These are phyloP conservation scores for Madurella fahalii DNA, from an alignment of 2,329 filamentous ascomycete genomes.

Conservation along the genomic window DNA sequence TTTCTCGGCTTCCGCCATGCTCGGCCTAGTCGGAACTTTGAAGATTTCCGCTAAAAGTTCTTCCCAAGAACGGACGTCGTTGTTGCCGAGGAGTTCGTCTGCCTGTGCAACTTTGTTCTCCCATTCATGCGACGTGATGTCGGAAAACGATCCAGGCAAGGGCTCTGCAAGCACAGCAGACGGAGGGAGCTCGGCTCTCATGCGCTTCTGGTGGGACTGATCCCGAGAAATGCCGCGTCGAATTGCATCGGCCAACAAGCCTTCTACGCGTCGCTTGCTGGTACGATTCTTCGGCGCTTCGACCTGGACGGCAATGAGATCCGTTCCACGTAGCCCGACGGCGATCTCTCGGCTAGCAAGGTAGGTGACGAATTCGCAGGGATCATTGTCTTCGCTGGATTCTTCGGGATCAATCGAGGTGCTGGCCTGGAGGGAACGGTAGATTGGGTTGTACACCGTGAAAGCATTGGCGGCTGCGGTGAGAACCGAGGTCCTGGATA, in stretches of 20 bases:
- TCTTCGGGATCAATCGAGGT: slow-evolving; percentile 42
- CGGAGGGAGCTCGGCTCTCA: slow-evolving; percentile 27
- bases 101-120: slow-evolving; percentile 43
- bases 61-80: slow-evolving; percentile 49
- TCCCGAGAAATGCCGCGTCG: slow-evolving; percentile 55
- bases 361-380: slow-evolving; percentile 52
- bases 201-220: slow-evolving; percentile 35
- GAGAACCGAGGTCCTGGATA: slow-evolving; percentile 64
- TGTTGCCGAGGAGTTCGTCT: slow-evolving; percentile 44
- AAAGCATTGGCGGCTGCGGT: slow-evolving; percentile 54
- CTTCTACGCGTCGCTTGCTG: slow-evolving; percentile 53
- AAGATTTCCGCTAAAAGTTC: slow-evolving; percentile 47
- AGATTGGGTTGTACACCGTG: slow-evolving; percentile 66
- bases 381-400: slow-evolving; percentile 33
- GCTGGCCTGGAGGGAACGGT: slow-evolving; percentile 55
- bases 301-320: slow-evolving; percentile 66
- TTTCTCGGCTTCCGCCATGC: slow-evolving; percentile 21
- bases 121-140: slow-evolving; percentile 45
- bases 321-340: slow-evolving; percentile 59
- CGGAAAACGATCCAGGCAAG: slow-evolving; percentile 48
- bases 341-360: slow-evolving; percentile 63
- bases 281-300: slow-evolving; percentile 55
- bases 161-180: slow-evolving; percentile 35
- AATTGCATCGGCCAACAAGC: slow-evolving; percentile 69
- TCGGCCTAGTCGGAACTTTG: slow-evolving; percentile 36